phyloP scores from a whole-genome alignment of 139 green algal genomes.

The Pseudopediastrum boryanum region DNA sequence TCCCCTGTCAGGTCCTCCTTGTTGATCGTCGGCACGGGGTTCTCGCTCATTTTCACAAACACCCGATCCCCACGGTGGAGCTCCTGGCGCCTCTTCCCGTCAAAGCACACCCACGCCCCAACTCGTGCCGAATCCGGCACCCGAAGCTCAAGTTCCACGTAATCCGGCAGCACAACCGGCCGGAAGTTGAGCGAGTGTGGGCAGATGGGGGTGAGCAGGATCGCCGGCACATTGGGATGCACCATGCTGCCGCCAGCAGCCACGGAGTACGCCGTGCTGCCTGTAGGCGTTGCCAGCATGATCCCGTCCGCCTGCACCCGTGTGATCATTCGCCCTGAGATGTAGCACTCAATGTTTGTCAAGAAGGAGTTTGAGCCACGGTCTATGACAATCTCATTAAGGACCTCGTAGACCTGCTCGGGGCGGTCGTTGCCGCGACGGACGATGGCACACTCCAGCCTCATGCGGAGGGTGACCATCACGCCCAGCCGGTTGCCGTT shows the following conservation, averaged over 20 bases:
- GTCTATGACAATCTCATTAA: slow-evolving; percentile 98
- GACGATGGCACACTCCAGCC: slow-evolving; percentile 85
- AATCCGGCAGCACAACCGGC: slow-evolving; percentile 97
- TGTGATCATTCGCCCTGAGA: slow-evolving; percentile 83
- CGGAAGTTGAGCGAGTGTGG: slow-evolving; percentile 95
- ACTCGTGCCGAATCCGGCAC: slow-evolving; percentile 82
- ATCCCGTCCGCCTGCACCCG: slow-evolving; percentile 92
- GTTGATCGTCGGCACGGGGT: slow-evolving; percentile 97
- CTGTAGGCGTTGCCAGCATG: slow-evolving; percentile 95
- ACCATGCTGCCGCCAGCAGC: slow-evolving; percentile 92
- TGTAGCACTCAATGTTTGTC: slow-evolving; percentile 94
- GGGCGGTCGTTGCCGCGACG: slow-evolving; percentile 44
- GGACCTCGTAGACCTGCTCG: slow-evolving; percentile 69
- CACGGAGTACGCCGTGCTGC: slow-evolving; percentile 95
- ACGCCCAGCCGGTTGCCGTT: slow-evolving; percentile 66
- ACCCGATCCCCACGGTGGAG: slow-evolving; percentile 85
- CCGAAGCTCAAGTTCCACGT: slow-evolving; percentile 74
- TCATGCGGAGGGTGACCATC: slow-evolving; percentile 97
- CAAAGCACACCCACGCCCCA: slow-evolving; percentile 94
- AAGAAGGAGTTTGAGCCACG: slow-evolving; percentile 86
- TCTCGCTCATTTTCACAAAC: slow-evolving; percentile 86
- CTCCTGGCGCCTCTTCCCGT: slow-evolving; percentile 88
- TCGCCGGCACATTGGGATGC: slow-evolving; percentile 89
- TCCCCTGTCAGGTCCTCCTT: slow-evolving; percentile 90
- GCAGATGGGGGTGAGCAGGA: slow-evolving; percentile 95